Conservation (phyloP, 306 rosid genomes). For the Vicia villosa region DNA sequence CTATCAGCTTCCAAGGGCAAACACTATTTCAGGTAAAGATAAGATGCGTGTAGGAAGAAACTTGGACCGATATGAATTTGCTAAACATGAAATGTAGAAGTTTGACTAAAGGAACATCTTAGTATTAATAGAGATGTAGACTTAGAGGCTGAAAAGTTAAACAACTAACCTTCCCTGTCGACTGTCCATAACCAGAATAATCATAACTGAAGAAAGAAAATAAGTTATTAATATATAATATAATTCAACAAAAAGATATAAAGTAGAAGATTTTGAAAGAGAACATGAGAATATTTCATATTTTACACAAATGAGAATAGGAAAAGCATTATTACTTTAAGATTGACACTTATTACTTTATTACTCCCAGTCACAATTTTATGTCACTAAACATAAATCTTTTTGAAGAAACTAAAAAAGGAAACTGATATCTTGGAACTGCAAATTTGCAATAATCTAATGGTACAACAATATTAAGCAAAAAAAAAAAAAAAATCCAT, state of each 20-base stretch:
- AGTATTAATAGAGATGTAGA: conserved; percentile 6
- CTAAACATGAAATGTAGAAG: background rate
- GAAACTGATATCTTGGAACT: background rate
- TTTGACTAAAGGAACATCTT: background rate
- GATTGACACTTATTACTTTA: conserved; percentile 9
- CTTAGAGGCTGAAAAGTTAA: conserved; percentile 7
- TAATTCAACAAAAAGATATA: conserved; percentile 9
- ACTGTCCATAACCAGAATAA: conserved; percentile 97
- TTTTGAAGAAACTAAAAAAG: conserved; percentile 12
- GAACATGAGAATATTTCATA: background rate
- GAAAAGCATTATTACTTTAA: conserved; percentile 18
- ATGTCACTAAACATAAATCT: conserved; percentile 8
- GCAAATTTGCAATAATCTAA: background rate
- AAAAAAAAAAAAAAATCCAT: background rate
- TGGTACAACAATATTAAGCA: background rate
- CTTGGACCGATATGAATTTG: background rate
- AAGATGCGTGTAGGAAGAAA: conserved; percentile 11
- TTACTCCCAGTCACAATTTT: conserved; percentile 11
- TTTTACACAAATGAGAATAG: conserved; percentile 4
- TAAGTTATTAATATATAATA: conserved; percentile 13
- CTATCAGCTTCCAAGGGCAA: background rate
- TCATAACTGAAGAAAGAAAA: conserved; percentile 68
- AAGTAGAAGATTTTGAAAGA: conserved; percentile 4
- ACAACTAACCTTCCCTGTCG: conserved; percentile 88
- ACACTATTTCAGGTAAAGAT: background rate